Conservation (phyloP, 345 rosid species). For the Eucalyptus camaldulensis region DNA sequence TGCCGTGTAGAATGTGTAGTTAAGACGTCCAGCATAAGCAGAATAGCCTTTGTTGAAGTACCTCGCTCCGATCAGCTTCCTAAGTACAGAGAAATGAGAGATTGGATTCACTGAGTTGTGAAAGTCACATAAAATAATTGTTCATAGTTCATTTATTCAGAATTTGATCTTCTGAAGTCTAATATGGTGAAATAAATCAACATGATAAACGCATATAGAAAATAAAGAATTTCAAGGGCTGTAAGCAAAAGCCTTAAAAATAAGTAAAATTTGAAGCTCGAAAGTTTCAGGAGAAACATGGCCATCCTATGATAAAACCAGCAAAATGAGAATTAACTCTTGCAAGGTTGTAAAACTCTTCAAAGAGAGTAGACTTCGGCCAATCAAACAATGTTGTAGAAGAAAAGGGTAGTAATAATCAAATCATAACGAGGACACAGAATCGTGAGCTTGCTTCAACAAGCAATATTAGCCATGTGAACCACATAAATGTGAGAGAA, state of each 20-base stretch:
- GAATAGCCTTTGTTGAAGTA: conserved; percentile 10
- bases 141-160: not conserved
- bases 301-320: not conserved
- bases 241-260: not conserved
- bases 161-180: not conserved
- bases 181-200: not conserved
- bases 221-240: not conserved
- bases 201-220: not conserved
- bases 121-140: not conserved
- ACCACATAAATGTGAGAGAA: not conserved
- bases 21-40: not conserved
- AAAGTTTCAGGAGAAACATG: not conserved
- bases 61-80: conserved; percentile 35
- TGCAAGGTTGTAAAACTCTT: not conserved
- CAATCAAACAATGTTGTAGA: not conserved
- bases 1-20: not conserved
- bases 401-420: not conserved
- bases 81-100: not conserved
- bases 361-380: not conserved
- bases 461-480: not conserved
- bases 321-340: not conserved
- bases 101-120: not conserved
- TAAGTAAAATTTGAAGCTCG: not conserved
- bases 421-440: not conserved
- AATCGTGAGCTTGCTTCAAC: not conserved